Conservation (phyloP, 495 filamentous ascomycete species). For the Penicillium samsonianum region DNA sequence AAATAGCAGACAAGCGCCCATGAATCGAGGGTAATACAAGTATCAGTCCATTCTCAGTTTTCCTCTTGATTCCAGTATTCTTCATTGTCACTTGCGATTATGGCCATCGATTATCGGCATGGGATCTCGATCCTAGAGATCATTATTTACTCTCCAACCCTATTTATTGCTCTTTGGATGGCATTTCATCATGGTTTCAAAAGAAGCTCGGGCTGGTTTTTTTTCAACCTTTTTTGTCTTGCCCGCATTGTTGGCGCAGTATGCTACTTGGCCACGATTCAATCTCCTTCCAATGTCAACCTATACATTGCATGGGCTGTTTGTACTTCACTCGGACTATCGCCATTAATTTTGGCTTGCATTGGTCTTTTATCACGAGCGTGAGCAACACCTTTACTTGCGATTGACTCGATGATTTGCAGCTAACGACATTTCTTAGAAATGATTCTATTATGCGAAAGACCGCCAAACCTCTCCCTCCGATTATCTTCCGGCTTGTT, state of each 20-base stretch:
- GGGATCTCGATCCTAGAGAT: conserved; percentile 42
- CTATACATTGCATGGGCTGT: conserved; percentile 28
- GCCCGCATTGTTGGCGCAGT: conserved; percentile 36
- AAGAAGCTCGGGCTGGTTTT: conserved; percentile 35
- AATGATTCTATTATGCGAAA: conserved; percentile 27
- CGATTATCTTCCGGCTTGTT: conserved; percentile 29
- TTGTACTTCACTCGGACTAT: conserved; percentile 29
- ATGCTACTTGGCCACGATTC: conserved; percentile 41
- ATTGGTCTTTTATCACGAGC: conserved; percentile 24
- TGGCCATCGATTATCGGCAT: conserved; percentile 26
- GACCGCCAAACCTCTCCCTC: conserved; percentile 15
- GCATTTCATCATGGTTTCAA: conserved; percentile 43
- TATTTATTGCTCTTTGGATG: conserved; percentile 36
- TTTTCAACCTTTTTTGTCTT: conserved; percentile 41
- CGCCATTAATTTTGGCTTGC: conserved; percentile 24
- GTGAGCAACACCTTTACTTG: conserved; percentile 13
- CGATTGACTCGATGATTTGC: not conserved
- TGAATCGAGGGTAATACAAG: not conserved
- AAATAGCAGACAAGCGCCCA: not conserved
- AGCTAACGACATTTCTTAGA: conserved; percentile 4
- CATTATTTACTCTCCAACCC: conserved; percentile 34
- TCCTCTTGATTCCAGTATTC: not conserved
- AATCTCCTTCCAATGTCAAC: conserved; percentile 20
- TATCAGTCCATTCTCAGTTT: not conserved
- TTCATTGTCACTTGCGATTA: not conserved